Percentiles rank a stretch among this genome's conserved stretches.
Evolutionary conservation across 768 basidiomycete species (phyloP).

Genomic region (Antrodiella citrinella): DNA sequence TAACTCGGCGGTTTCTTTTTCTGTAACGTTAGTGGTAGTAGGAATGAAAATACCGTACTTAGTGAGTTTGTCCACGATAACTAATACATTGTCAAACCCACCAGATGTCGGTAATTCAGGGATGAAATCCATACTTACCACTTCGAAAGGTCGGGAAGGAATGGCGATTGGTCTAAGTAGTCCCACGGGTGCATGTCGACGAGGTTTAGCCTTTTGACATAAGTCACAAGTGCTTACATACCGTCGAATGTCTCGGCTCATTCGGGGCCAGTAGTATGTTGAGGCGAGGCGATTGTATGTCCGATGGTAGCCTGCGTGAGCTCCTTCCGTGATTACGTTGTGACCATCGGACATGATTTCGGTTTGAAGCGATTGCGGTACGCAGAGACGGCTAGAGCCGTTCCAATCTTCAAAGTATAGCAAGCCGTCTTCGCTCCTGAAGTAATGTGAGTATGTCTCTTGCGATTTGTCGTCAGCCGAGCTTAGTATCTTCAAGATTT

Average conservation of each 20-base stretch:
- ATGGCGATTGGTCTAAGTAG: neutral
- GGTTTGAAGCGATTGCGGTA: neutral
- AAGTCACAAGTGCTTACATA: neutral
- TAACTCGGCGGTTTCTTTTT: conserved; percentile 1
- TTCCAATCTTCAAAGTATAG: neutral
- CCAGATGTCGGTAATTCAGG: neutral
- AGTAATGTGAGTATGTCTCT: neutral
- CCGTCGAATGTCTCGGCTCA: neutral
- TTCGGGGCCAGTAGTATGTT: conserved; percentile 1
- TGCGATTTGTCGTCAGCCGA: neutral
- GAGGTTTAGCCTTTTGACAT: conserved; percentile 2
- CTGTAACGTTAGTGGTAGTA: neutral
- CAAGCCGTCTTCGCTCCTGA: neutral
- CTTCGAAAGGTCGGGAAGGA: neutral
- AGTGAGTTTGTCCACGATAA: conserved; percentile 10
- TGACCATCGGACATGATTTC: neutral
- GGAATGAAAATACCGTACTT: conserved; percentile 9
- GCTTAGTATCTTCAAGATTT: neutral
- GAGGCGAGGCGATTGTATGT: neutral
- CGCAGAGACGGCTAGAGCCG: neutral
- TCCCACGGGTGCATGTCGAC: neutral
- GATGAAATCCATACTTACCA: conserved; percentile 2
- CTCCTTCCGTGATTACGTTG: too few species aligned
- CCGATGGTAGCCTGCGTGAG: neutral
- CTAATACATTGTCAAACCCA: neutral